Base-by-base conservation (phyloP, 805 yeast species). In the Teunomyces aglyptinius region DNA sequence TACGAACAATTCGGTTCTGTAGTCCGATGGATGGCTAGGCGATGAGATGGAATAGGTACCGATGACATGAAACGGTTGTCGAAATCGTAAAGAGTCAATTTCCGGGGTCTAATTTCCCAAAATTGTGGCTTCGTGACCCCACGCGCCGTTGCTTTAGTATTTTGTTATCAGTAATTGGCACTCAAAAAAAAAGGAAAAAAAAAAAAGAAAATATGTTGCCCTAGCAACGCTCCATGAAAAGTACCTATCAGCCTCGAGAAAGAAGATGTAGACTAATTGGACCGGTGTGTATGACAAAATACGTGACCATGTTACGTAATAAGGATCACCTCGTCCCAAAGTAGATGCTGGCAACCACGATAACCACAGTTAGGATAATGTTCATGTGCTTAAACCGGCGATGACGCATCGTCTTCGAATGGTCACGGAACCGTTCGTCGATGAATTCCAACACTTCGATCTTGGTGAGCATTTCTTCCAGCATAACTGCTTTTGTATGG, bases 381-480 rank as follows among this genome's bases (percentile, higher is more conserved):
- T 57, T 55, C 31, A 66, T 38, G 50, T 67, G 70, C 49, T 60
- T 62, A 42, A 68, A 58, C 22, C 71, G 58, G 32, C 61, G 56
- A 24, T 56, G 56, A 38, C 67, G 56, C 16, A 51, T 54, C 11
- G 49, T 49, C 13, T 48, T 54, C 20, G 68, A 56, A 47, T 67
- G 61, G 40, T 61, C 62, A 24, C 52, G 50, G 39, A 70, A 65
- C 39, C 57, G 53, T 12, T 51, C 49, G 38, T 65, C 63, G 5
- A 72, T 55, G 19, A 53, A 49, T 43, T 71, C 75, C 47, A 72
- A 56, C 7, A 62, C 46, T 32, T 63, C 64, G 41, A 71, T 50
- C 49, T 64, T 65, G 11, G 54, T 58, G 4, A 53, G 51, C 43
- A 71, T 52, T 4, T 60, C 63, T n/a, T 48, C 45, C 27, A 61